A percentile compares a stretch with the other conserved stretches of the same genome.
phyloP scores from a whole-genome alignment of 2,329 filamentous ascomycete genomes.

The Monilinia aucupariae region DNA sequence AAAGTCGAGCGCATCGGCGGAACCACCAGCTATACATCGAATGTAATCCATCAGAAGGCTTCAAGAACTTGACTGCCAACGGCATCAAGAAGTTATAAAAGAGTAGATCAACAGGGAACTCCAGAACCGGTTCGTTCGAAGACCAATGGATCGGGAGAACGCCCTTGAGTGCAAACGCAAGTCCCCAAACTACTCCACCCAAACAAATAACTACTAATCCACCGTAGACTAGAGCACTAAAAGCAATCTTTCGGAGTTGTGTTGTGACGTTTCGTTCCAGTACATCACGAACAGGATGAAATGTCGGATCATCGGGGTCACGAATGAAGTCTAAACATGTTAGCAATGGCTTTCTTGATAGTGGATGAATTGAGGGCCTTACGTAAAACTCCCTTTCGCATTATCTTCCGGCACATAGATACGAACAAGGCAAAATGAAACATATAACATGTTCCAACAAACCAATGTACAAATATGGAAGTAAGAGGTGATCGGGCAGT shows the following conservation, averaged over 20 bases:
- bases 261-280: conserved; percentile 87
- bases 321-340: conserved; percentile 75
- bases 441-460: conserved; percentile 98
- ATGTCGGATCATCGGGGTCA: conserved; percentile 95
- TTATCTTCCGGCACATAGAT: conserved; percentile 97
- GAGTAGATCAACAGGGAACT: conserved; percentile 88
- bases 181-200: conserved; percentile 92
- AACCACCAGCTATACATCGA: conserved; percentile 96
- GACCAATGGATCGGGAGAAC: conserved; percentile 92
- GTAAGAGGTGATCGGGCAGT: conserved; percentile 75
- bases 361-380: conserved; percentile 38
- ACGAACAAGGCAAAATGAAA: conserved; percentile 99
- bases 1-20: conserved; percentile 68
- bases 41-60: conserved; percentile 78
- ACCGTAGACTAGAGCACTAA: conserved; percentile 93
- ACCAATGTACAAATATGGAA: conserved; percentile 97
- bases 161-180: conserved; percentile 59
- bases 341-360: conserved; percentile 28
- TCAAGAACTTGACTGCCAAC: conserved; percentile 74
- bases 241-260: conserved; percentile 91
- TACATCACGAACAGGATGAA: conserved; percentile 95
- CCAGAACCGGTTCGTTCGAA: conserved; percentile 83
- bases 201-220: conserved; percentile 88
- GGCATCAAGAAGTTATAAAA: conserved; percentile 98
- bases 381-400: conserved; percentile 91